phyloP scores from a whole-genome alignment of 75 land plant species.

The Pseudotsuga menziesii region DNA sequence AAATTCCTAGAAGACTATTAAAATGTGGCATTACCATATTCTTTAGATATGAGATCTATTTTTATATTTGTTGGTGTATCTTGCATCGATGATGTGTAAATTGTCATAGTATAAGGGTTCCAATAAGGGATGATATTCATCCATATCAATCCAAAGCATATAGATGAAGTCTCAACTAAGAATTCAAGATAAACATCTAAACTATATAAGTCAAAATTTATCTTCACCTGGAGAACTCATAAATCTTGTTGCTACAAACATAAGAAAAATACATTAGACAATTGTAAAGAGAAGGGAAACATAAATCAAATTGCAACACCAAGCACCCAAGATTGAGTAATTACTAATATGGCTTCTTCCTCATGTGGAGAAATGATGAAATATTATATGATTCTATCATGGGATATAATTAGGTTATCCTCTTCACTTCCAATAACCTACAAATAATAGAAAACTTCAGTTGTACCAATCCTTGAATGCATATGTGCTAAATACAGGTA shows the following conservation, averaged over 20 bases:
- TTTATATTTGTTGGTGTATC: conserved; percentile 37
- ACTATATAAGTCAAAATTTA: not conserved
- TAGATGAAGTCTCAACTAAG: not conserved
- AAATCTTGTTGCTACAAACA: conserved; percentile 19
- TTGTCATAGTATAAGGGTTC: conserved; percentile 74
- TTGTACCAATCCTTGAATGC: not conserved
- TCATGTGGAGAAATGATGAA: not conserved
- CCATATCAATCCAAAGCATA: not conserved
- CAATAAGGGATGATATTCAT: conserved; percentile 12
- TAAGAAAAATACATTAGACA: conserved; percentile 3
- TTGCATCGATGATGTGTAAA: conserved; percentile 28
- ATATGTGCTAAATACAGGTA: not conserved
- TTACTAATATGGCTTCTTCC: not conserved
- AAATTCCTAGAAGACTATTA: not conserved
- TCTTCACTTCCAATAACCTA: conserved; percentile 81
- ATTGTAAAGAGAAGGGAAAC: not conserved
- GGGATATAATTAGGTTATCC: conserved; percentile 66
- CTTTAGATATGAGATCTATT: conserved; percentile 80
- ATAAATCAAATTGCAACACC: conserved; percentile 2
- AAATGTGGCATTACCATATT: conserved; percentile 53
- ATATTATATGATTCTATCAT: conserved; percentile 83
- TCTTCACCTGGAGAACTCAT: conserved; percentile 32
- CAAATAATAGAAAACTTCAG: conserved; percentile 1
- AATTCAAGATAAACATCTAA: not conserved
- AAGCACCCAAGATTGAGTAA: not conserved